Percentiles rank a stretch among this genome's conserved stretches.
These are phyloP conservation scores for Scutellaria galericulata DNA, from an alignment of 257 asterid species.

Conservation along the genomic window DNA sequence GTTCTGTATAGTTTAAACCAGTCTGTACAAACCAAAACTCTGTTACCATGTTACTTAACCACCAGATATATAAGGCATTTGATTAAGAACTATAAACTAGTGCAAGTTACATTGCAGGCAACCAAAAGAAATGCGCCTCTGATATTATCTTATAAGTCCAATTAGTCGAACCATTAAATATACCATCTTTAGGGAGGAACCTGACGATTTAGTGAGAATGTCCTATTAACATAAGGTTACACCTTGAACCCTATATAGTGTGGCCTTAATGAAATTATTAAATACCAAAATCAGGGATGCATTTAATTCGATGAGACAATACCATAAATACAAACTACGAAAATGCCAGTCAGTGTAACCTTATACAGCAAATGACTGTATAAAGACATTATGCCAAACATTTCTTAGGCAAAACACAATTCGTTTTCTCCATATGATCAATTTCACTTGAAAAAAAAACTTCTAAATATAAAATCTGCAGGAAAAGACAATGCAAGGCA, in stretches of 20 bases:
- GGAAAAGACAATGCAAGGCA: background rate
- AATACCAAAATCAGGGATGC: background rate
- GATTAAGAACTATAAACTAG: constrained; percentile 2
- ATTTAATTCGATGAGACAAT: background rate
- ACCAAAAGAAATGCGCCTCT: background rate
- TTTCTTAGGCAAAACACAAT: background rate
- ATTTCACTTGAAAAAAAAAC: background rate
- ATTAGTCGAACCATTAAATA: constrained; percentile 11
- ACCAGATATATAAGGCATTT: background rate
- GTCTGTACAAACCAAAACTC: background rate
- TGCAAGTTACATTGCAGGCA: background rate
- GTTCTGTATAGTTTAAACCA: background rate
- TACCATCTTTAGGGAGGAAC: constrained; percentile 12
- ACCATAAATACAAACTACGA: background rate
- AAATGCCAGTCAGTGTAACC: background rate
- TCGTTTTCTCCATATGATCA: background rate
- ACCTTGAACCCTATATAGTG: background rate
- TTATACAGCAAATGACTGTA: too few relatives aligned
- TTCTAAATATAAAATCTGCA: background rate
- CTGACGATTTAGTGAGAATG: background rate
- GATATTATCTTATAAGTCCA: background rate
- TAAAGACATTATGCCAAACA: background rate
- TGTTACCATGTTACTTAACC: background rate
- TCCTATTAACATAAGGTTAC: background rate
- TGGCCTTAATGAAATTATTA: background rate